Evolutionary conservation across 179 eudicot species (phyloP), one percentile per base, ranked within the genome.

Genomic region (Pouteria campechiana): DNA sequence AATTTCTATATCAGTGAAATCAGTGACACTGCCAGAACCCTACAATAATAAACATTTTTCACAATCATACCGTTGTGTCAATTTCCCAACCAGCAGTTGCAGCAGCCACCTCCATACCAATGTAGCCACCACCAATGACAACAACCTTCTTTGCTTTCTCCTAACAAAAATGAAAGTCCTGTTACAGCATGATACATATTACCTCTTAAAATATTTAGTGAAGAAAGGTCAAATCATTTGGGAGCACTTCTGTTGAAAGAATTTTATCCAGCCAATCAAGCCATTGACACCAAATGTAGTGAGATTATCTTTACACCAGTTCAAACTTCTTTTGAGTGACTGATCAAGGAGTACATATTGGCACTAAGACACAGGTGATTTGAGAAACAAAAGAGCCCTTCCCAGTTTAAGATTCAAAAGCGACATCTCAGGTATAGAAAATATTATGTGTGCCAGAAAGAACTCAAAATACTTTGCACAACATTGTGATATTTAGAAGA

Each of bases 41-140:
- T 43, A 52, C 21, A 7, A 10, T 24, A 47, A 21, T 14, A 36
- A 40, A n/a, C n/a, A n/a, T n/a, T n/a, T n/a, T n/a, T n/a, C n/a
- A n/a, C n/a, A n/a, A n/a, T n/a, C 76, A 52, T 66, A 92, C 99
- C 46, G 94, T 87, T 14, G 99, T 92, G 62, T 92, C 99, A 47
- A 79, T 83, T 50, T 83, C 83, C 99, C 99, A 92, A 15, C 72
- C 94, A 37, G 69, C 85, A 47, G 96, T 71, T 16, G 99, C 96
- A 31, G 99, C 99, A 52, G 96, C 96, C 62, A 87, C 85, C 72
- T 92, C 99, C 99, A 92, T 92, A 60, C 99, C 99, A 55, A 92
- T 87, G 53, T 92, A 92, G 44, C 99, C 99, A 66, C 98, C 99
- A 58, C 99, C 99, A 24, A 92, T 92, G 2, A 92, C 68, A 10